phyloP scores from a whole-genome alignment of 305 asterid genomes.

The Lippia alba region DNA sequence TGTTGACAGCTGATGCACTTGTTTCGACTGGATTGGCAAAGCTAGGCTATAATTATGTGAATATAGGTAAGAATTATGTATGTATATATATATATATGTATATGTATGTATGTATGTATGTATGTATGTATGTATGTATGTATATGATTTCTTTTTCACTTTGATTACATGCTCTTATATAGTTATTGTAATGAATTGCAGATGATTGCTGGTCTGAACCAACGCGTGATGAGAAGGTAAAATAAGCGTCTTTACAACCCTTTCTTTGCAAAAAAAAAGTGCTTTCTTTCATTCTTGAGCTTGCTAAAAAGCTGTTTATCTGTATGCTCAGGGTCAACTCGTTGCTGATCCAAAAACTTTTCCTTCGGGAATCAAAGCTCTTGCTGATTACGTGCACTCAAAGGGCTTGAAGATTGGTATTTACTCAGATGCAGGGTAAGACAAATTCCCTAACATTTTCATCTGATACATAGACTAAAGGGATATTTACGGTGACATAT shows the following conservation, averaged over 20 bases:
- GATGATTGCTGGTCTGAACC: constrained; percentile 95
- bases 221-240: constrained; percentile 65
- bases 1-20: constrained; percentile 88
- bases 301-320: constrained; percentile 7
- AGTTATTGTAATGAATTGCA: constrained; percentile 43
- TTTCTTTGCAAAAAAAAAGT: constrained; percentile 5
- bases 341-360: constrained; percentile 68
- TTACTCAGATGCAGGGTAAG: constrained; percentile 98
- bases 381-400: constrained; percentile 86
- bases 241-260: constrained; percentile 24
- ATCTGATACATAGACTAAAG: background rate
- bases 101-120: background rate
- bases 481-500: too few species aligned
- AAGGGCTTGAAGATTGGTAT: constrained; percentile 94
- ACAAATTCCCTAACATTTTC: constrained; percentile 21
- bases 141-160: constrained; percentile 21
- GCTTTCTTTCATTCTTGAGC: constrained; percentile 16
- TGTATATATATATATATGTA: too few species aligned
- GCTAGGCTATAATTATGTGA: constrained; percentile 78
- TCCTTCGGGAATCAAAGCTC: constrained; percentile 87
- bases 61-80: constrained; percentile 77
- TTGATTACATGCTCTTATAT: constrained; percentile 16
- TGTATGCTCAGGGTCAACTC: constrained; percentile 70
- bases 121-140: constrained; percentile 1
- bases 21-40: constrained; percentile 86